Evolutionary conservation across 2,329 filamentous ascomycete genomes (phyloP).

Genomic region (Sporothrix variecibatus): DNA sequence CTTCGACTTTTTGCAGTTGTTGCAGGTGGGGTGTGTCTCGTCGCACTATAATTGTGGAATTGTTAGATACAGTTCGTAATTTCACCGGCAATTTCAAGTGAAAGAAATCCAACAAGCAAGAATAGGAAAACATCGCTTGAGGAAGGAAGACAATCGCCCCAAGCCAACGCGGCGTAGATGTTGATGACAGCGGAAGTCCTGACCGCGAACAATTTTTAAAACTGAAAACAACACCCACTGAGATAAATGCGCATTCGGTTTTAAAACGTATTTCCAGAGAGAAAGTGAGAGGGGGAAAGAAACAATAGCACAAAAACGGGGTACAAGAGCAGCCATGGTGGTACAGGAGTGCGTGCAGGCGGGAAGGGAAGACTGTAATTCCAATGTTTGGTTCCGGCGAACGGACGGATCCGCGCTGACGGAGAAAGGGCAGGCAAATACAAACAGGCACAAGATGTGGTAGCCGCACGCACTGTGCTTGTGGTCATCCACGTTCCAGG

Average conservation of each 20-base stretch:
- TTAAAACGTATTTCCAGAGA: not conserved
- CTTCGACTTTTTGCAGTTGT: slow-evolving; percentile 87
- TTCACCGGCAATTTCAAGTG: not conserved
- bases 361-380: not conserved
- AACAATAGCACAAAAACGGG: not conserved
- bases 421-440: not conserved
- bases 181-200: not conserved
- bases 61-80: slow-evolving; percentile 33
- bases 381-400: slow-evolving; percentile 1
- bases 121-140: not conserved
- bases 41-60: slow-evolving; percentile 70
- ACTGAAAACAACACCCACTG: not conserved
- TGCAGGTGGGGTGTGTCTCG: slow-evolving; percentile 89
- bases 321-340: not conserved
- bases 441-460: not conserved
- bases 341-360: not conserved
- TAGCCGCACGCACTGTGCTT: not conserved
- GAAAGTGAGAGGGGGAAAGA: not conserved
- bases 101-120: not conserved
- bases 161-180: not conserved
- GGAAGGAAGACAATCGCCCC: not conserved
- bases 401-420: not conserved
- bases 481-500: not conserved
- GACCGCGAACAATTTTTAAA: too few species aligned
- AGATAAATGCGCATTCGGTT: not conserved